Conservation (phyloP, 2,329 filamentous ascomycete genomes). For the Botrytis cinerea region DNA sequence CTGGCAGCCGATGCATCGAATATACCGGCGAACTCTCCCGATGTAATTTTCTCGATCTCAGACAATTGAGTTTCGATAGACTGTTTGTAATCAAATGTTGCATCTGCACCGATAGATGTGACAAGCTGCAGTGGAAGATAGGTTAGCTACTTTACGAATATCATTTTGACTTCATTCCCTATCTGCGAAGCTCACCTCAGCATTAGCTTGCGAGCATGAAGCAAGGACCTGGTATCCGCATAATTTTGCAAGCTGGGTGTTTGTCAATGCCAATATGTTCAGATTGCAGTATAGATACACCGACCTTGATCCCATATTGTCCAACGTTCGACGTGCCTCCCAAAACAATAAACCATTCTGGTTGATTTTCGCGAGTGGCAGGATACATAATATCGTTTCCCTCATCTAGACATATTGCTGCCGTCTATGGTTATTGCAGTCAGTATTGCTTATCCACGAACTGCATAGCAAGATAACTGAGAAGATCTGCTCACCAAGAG, state of each 20-base stretch:
- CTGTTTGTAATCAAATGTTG: constrained; percentile 41
- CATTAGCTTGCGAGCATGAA: constrained; percentile 40
- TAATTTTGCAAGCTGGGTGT: constrained; percentile 40
- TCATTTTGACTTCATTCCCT: background rate
- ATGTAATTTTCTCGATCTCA: constrained; percentile 7
- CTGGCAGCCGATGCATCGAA: constrained; percentile 19
- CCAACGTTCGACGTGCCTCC: constrained; percentile 44
- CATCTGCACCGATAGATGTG: constrained; percentile 40
- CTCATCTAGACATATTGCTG: constrained; percentile 9
- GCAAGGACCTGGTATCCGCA: constrained; percentile 45
- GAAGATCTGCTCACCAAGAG: constrained; percentile 37
- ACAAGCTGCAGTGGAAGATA: constrained; percentile 33
- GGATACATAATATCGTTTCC: constrained; percentile 16
- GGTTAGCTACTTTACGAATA: background rate
- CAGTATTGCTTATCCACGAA: background rate
- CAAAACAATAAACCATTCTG: constrained; percentile 45
- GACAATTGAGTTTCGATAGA: background rate
- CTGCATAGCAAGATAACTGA: background rate
- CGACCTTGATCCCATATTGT: constrained; percentile 42
- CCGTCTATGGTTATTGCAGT: constrained; percentile 5
- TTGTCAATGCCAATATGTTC: background rate
- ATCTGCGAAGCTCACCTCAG: background rate
- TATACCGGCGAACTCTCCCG: constrained; percentile 15
- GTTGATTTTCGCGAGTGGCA: constrained; percentile 25
- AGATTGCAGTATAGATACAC: background rate